Conservation (phyloP, 305 asterid species). For the Nicotiana rustica region DNA sequence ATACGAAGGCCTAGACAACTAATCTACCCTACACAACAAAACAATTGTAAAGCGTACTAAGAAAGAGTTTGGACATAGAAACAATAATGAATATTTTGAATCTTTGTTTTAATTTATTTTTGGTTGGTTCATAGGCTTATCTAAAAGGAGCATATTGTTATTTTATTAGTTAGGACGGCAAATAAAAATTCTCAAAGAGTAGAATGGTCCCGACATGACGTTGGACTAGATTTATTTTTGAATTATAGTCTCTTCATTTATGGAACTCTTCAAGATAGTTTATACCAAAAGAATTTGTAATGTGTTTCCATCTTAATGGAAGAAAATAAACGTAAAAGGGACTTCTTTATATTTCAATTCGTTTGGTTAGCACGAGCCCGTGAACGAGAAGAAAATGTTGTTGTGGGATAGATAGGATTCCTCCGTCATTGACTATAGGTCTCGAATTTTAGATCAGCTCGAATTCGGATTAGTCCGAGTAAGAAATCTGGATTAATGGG, state of each 20-base stretch:
- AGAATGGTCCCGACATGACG: neutral
- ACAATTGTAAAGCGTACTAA: slow-evolving; percentile 14
- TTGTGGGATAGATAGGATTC: no score
- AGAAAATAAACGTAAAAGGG: neutral
- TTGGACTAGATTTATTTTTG: neutral
- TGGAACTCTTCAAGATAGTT: neutral
- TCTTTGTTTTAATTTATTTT: neutral
- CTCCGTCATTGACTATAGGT: no score
- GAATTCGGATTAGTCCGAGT: no score
- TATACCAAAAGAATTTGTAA: neutral
- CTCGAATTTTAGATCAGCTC: no score
- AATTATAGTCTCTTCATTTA: neutral
- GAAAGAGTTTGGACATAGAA: neutral
- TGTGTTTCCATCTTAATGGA: neutral
- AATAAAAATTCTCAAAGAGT: slow-evolving; percentile 9
- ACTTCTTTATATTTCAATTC: no score
- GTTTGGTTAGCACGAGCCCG: no score
- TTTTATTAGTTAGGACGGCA: slow-evolving; percentile 9
- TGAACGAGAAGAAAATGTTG: no score
- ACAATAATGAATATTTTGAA: neutral
- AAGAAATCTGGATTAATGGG: no score
- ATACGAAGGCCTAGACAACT: slow-evolving; percentile 32
- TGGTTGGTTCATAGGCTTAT: neutral
- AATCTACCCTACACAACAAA: slow-evolving; percentile 17
- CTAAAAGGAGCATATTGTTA: neutral